phyloP scores from a whole-genome alignment of 108 stramenopile species.

The Fistulifera solaris region DNA sequence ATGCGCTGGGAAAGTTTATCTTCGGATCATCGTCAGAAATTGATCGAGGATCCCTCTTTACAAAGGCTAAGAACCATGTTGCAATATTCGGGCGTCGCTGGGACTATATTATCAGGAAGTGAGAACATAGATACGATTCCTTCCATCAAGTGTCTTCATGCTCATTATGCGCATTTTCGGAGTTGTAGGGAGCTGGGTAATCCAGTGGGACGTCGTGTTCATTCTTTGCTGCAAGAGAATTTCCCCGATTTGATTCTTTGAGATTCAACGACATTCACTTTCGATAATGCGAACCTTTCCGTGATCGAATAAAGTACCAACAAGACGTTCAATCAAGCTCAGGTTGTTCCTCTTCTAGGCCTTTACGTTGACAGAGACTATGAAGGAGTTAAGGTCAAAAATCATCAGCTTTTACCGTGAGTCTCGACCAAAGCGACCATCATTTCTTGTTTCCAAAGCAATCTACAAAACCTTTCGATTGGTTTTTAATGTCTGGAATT shows the following conservation, averaged over 20 bases:
- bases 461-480: too few species aligned
- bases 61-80: slow-evolving; percentile 46
- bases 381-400: too few species aligned
- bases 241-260: slow-evolving; percentile 30
- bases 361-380: too few species aligned
- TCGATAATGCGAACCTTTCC: too few species aligned
- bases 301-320: too few species aligned
- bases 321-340: too few species aligned
- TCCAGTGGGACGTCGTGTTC: slow-evolving; percentile 29
- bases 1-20: slow-evolving; percentile 48
- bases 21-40: slow-evolving; percentile 29
- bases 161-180: slow-evolving; percentile 73
- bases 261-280: too few species aligned
- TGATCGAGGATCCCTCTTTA: slow-evolving; percentile 12
- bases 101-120: slow-evolving; percentile 37
- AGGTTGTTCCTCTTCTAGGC: too few species aligned
- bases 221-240: slow-evolving; percentile 25
- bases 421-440: too few species aligned
- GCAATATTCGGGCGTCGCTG: slow-evolving; percentile 58
- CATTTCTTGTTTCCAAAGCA: too few species aligned
- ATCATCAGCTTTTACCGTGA: too few species aligned
- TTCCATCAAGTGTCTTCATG: slow-evolving; percentile 63
- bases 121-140: slow-evolving; percentile 8
- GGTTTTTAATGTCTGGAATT: too few species aligned
- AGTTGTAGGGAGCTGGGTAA: slow-evolving; percentile 15